Base-by-base conservation (phyloP, 164 flowering plant species). In the Pachysandra terminalis region DNA sequence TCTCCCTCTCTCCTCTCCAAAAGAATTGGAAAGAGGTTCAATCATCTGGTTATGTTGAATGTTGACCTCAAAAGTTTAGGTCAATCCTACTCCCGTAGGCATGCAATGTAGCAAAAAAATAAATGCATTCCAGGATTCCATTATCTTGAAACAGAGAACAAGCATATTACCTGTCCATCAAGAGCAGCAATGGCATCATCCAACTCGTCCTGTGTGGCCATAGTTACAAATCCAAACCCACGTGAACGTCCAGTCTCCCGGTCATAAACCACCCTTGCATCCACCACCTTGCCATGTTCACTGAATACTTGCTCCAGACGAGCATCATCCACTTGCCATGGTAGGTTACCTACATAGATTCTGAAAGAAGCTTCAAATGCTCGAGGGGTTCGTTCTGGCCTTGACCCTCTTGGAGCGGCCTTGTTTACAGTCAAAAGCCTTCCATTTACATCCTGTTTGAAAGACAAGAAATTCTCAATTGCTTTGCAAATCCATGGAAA, bases 221-320 rank as follows among this genome's bases (percentile, higher is more conserved):
- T 82, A 1, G 83, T 81, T 12, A 93, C 96, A 74, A 90, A 93
- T 55, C 93, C 98, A 75, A 89, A 93, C 25, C 98, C 98, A 15
- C 96, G 89, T 53, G 98, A 93, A 49, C 89, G 87, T 21, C 93
- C 91, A 64, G 81, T 81, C 27, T 93, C 96, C 69, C 91, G 72
- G 73, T 93, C 96, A 70, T 7, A 78, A 66, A 90, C 82, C 0
- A 93, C 86, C 45, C 90, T 81, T 49, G 96, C 90, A 70, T 79
- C 81, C 32, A 82, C 72, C 6, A 93, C 98, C 49, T 84, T 85
- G 9, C 96, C 98, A 71, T 87, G 85, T 67, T 93, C 90, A 69
- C 89, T 87, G 72, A 93, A 90, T 19, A 89, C 45, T 74, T 89
- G 87, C 76, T 87, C 87, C 53, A 93, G 75, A 28, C 90, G 85